Evolutionary conservation across 2,329 filamentous ascomycete genomes (phyloP).

Genomic region (Cladosporium austrohemisphaericum): DNA sequence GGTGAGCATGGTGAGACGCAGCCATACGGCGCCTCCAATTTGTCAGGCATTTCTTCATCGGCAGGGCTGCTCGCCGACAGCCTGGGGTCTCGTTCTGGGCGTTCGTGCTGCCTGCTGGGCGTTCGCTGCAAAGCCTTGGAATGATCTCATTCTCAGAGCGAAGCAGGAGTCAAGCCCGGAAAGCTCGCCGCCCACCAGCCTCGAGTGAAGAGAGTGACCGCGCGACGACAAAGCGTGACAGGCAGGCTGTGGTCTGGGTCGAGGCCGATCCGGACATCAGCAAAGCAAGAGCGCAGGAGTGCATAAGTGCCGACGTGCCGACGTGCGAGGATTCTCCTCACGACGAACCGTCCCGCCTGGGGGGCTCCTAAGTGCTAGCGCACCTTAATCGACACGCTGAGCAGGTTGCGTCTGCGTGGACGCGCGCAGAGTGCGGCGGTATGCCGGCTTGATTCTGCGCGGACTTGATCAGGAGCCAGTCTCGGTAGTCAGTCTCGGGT

Average conservation of each 20-base stretch:
- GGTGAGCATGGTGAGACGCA: conserved; percentile 6
- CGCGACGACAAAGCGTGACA: not conserved
- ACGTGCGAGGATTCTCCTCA: conserved; percentile 11
- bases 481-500: too few relatives aligned
- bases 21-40: conserved; percentile 5
- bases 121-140: not conserved
- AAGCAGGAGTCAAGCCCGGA: not conserved
- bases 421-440: not conserved
- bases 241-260: not conserved
- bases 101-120: too few relatives aligned
- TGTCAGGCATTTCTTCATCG: not conserved
- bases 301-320: conserved; percentile 5
- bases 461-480: too few relatives aligned
- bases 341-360: conserved; percentile 12
- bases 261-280: not conserved
- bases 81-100: too few relatives aligned
- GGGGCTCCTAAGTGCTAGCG: not conserved
- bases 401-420: too few relatives aligned
- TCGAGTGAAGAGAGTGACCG: too few relatives aligned
- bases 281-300: conserved; percentile 3
- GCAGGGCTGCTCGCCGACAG: not conserved
- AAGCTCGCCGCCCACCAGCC: not conserved
- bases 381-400: not conserved
- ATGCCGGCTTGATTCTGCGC: not conserved
- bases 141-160: not conserved